Evolutionary conservation across 371 early-diverging fungal genomes (phyloP).

Genomic region (Syncephalastrum monosporum): DNA sequence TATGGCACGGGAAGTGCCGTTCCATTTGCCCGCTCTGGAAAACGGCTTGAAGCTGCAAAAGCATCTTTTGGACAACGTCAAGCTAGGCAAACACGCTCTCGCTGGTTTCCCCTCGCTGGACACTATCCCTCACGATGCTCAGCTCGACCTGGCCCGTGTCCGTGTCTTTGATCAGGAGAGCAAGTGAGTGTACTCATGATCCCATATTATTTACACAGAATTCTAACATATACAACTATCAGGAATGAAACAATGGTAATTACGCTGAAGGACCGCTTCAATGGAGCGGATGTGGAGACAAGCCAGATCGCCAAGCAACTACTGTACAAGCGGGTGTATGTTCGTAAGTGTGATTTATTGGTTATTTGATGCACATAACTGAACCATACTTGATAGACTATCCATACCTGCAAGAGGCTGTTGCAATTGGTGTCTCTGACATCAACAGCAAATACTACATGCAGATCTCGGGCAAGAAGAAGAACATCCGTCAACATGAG

Average conservation of each 20-base stretch:
- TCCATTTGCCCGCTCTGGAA: constrained; percentile 56
- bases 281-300: constrained; percentile 40
- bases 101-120: constrained; percentile 92
- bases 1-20: constrained; percentile 45
- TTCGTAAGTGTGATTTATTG: constrained; percentile 31
- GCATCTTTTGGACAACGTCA: constrained; percentile 68
- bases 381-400: constrained; percentile 49
- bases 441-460: constrained; percentile 65
- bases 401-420: constrained; percentile 85
- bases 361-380: neutral
- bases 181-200: constrained; percentile 24
- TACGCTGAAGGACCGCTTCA: constrained; percentile 53
- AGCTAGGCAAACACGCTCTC: constrained; percentile 64
- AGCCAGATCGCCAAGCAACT: constrained; percentile 52
- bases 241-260: constrained; percentile 84
- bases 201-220: neutral
- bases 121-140: constrained; percentile 69
- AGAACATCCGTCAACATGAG: constrained; percentile 42
- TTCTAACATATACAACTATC: neutral
- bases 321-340: constrained; percentile 62
- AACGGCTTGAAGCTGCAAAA: constrained; percentile 51
- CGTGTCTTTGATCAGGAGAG: constrained; percentile 85
- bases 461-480: constrained; percentile 33
- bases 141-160: constrained; percentile 74
- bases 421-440: constrained; percentile 77